Percentiles rank a stretch among this genome's conserved stretches.
Evolutionary conservation across 1,284 basidiomycete species (phyloP).

Genomic region (Fomitopsis betulina): DNA sequence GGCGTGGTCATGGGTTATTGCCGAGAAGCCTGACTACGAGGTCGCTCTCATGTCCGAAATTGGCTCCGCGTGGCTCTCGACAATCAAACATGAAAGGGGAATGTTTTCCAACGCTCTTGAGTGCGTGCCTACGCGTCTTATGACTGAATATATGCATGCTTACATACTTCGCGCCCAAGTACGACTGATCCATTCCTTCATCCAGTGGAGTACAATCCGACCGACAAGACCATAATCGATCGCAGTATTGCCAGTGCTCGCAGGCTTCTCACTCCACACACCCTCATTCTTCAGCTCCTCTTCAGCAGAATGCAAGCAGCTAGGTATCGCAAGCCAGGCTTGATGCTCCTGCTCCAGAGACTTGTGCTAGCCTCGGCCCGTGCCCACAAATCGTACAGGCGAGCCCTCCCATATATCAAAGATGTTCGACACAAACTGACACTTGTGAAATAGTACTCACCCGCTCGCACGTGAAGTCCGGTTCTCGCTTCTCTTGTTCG

Average conservation of each 20-base stretch:
- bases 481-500: slow-evolving; percentile 89
- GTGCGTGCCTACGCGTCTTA: slow-evolving; percentile 41
- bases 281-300: slow-evolving; percentile 84
- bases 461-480: slow-evolving; percentile 87
- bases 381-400: slow-evolving; percentile 75
- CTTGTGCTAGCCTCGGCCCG: slow-evolving; percentile 77
- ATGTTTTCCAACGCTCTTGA: slow-evolving; percentile 81
- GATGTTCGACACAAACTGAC: neutral
- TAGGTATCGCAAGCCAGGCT: slow-evolving; percentile 79
- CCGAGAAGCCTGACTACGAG: slow-evolving; percentile 77
- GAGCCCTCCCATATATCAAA: slow-evolving; percentile 3
- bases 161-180: slow-evolving; percentile 36
- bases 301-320: slow-evolving; percentile 93
- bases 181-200: slow-evolving; percentile 85
- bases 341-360: slow-evolving; percentile 84
- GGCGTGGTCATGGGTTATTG: slow-evolving; percentile 96
- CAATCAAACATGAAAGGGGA: slow-evolving; percentile 74
- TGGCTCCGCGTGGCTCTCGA: slow-evolving; percentile 82
- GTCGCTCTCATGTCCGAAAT: slow-evolving; percentile 84
- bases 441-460: slow-evolving; percentile 64
- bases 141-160: neutral
- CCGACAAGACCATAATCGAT: slow-evolving; percentile 83
- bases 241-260: slow-evolving; percentile 68
- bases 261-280: slow-evolving; percentile 79
- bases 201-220: slow-evolving; percentile 87